phyloP scores from a whole-genome alignment of 2,329 filamentous ascomycete species.

The Colletotrichum chrysophilum region DNA sequence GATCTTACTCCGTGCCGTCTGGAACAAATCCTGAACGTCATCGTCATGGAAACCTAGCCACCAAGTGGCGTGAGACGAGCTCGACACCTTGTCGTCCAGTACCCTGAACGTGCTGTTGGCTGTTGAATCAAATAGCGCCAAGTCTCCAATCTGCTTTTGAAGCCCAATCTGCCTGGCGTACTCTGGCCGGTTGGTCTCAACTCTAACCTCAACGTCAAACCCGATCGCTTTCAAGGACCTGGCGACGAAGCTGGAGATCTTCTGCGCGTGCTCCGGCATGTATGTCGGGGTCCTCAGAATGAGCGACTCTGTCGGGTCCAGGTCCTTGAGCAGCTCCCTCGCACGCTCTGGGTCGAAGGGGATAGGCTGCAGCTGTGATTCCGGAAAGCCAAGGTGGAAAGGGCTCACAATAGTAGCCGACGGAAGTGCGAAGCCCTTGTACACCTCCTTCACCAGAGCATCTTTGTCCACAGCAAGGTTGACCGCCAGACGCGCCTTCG shows the following conservation, averaged over 20 bases:
- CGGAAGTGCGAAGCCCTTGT: background rate
- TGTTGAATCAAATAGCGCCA: background rate
- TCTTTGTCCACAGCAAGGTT: background rate
- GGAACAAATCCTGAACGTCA: background rate
- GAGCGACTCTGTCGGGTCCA: background rate
- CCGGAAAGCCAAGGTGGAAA: background rate
- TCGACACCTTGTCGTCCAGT: background rate
- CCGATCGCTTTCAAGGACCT: background rate
- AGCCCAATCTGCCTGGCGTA: constrained; percentile 5
- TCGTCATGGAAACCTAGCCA: constrained; percentile 3
- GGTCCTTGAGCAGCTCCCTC: background rate
- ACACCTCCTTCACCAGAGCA: background rate
- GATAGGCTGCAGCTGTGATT: background rate
- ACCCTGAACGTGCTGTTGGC: constrained; percentile 5
- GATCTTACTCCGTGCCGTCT: background rate
- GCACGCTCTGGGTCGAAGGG: background rate
- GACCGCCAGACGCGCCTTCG: background rate
- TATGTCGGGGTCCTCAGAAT: background rate
- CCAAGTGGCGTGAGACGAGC: background rate
- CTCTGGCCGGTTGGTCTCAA: background rate
- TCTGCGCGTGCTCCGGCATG: constrained; percentile 10
- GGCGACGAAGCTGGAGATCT: background rate
- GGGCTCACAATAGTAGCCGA: constrained; percentile 4
- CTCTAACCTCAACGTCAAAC: background rate
- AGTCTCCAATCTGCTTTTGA: background rate